Percentiles rank a stretch among this genome's conserved stretches.
Evolutionary conservation across 2,329 filamentous ascomycete species (phyloP).

Genomic region (Fusarium continuum): DNA sequence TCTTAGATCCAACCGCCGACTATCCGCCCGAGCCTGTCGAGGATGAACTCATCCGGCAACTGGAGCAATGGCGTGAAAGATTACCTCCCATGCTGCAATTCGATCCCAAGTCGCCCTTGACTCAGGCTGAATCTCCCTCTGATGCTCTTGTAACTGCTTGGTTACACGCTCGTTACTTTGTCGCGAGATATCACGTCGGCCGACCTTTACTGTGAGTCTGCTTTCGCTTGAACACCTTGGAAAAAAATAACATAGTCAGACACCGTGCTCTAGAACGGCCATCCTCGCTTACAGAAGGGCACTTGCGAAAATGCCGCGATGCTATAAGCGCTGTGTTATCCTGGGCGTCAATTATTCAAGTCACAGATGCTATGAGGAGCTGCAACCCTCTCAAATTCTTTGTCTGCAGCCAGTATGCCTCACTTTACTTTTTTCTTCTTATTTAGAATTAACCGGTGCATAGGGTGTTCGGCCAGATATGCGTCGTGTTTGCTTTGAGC

Average conservation of each 20-base stretch:
- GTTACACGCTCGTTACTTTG: conserved; percentile 28
- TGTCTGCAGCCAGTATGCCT: conserved; percentile 22
- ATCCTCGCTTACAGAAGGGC: conserved; percentile 14
- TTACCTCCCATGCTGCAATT: conserved; percentile 24
- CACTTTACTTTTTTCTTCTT: fast-evolving
- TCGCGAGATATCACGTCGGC: conserved; percentile 29
- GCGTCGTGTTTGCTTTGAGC: conserved; percentile 21
- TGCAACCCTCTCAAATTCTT: conserved; percentile 32
- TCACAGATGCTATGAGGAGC: conserved; percentile 25
- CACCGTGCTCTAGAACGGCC: conserved; percentile 25
- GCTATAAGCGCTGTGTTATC: conserved; percentile 13
- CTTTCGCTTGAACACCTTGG: too few relatives aligned
- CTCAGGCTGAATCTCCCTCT: conserved; percentile 11
- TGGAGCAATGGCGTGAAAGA: conserved; percentile 24
- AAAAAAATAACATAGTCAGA: background rate
- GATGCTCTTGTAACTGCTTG: conserved; percentile 21
- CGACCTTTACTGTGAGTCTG: conserved; percentile 17
- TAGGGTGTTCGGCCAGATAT: conserved; percentile 30
- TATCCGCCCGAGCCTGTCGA: conserved; percentile 29
- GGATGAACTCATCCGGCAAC: conserved; percentile 26
- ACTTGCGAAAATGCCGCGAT: conserved; percentile 27
- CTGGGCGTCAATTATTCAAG: conserved; percentile 17
- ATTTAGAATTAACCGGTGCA: fast-evolving
- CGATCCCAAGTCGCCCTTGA: conserved; percentile 16
- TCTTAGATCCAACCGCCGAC: conserved; percentile 1